Evolutionary conservation across 768 basidiomycete species (phyloP), one percentile per base, ranked within the genome.

Genomic region (Hydnomerulius pinastri): DNA sequence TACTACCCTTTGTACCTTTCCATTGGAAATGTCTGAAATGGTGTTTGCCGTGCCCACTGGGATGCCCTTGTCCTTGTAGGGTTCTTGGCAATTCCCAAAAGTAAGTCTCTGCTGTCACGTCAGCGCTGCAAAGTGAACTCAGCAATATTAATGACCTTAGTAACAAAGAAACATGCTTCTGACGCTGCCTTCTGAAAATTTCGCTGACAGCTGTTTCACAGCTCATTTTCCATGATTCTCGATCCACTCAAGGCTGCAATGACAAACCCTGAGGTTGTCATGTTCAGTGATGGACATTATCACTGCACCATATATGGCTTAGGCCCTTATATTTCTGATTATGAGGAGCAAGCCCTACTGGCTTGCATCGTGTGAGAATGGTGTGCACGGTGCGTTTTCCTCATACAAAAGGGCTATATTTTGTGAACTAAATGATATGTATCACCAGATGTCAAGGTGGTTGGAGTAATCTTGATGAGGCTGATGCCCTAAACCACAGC

Each of bases 301-400:
- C 55, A 50, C 1, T 40, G 55, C 6, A 60, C 48, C 0, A 58
- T 72, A 3, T 73, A 64, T 59, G 62, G 62, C 1, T 46, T 76
- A 6, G 69, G 69, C 0, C 64, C 71, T 2, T 71, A 71, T 24
- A 74, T 75, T 44, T 67, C 68, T 0, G 68, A 74, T 42, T 73
- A 74, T 43, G 70, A 69, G 0, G 71, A 75, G 46, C 71, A 74
- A 48, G 66, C 53, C 0, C 46, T 69, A 0, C 50, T 73, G 0
- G 58, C 68, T 3, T 63, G 69, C 24, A 56, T 71, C 28, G 63
- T 74, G 3, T 63, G 64, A 40, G 59, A 58, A 0, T 73, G 72
- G 72, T 75, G 73, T 28, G 18, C 28, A 28, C n/a, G 33, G 50
- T 52, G 28, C 18, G 45, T 47, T 46, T 48, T 13, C 18, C 39